phyloP scores from a whole-genome alignment of 1,139 yeast species.

The Nakaseomyces nivariensis region DNA sequence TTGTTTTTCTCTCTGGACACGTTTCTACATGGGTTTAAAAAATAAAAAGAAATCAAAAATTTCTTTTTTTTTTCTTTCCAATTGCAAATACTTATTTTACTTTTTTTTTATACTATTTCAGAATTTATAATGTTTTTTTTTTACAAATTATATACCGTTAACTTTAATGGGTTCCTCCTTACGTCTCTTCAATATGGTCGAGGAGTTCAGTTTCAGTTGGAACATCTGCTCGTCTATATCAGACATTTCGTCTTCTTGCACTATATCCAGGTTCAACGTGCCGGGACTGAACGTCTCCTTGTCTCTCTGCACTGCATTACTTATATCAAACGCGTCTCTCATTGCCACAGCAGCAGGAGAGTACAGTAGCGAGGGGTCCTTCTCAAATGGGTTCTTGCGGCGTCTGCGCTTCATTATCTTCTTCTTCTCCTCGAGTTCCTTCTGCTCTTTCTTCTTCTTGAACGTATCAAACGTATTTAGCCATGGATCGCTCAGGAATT shows the following conservation, averaged over 20 bases:
- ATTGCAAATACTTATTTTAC: too few species aligned
- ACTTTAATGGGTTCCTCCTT: slow-evolving; percentile 29
- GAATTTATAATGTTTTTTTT: too few species aligned
- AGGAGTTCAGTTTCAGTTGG: slow-evolving; percentile 66
- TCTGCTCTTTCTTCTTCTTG: slow-evolving; percentile 8
- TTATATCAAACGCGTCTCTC: slow-evolving; percentile 90
- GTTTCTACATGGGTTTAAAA: too few species aligned
- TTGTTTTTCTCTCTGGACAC: too few species aligned
- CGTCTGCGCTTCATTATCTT: slow-evolving; percentile 8
- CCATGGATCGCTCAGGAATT: slow-evolving; percentile 84
- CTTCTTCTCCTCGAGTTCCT: slow-evolving; percentile 1
- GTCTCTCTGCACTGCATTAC: slow-evolving; percentile 87
- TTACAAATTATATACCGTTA: too few species aligned
- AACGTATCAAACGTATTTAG: slow-evolving; percentile 24
- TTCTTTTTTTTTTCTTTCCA: too few species aligned
- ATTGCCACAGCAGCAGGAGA: slow-evolving; percentile 89
- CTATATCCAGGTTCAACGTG: not conserved
- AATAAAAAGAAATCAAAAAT: too few species aligned
- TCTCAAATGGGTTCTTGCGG: slow-evolving; percentile 11
- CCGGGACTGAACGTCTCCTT: slow-evolving; percentile 39
- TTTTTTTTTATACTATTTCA: too few species aligned
- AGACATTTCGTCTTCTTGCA: slow-evolving; percentile 29
- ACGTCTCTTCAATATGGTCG: slow-evolving; percentile 73
- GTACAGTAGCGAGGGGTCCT: slow-evolving; percentile 32
- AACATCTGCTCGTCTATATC: slow-evolving; percentile 33